phyloP scores from a whole-genome alignment of 78 protist genomes.

The Planoprotostelium fungivorum region DNA sequence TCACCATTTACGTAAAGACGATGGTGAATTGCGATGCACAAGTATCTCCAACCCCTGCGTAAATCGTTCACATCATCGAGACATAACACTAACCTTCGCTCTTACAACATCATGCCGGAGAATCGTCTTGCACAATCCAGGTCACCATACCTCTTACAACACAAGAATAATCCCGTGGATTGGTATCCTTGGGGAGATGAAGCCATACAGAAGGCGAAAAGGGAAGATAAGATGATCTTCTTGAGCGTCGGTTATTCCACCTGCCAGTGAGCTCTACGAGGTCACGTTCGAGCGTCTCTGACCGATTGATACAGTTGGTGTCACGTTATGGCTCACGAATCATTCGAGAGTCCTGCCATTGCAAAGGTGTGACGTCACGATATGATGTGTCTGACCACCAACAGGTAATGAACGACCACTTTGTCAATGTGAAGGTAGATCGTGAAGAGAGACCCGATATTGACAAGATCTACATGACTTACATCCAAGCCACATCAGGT shows the following conservation, averaged over 20 bases:
- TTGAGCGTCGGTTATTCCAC: slow-evolving; percentile 79
- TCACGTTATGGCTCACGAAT: slow-evolving; percentile 80
- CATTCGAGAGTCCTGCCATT: slow-evolving; percentile 53
- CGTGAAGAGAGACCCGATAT: slow-evolving; percentile 85
- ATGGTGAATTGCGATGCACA: no score
- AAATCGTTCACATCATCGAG: no score
- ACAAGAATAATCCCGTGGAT: slow-evolving; percentile 65
- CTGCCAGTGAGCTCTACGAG: slow-evolving; percentile 52
- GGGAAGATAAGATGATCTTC: slow-evolving; percentile 63
- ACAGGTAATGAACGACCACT: slow-evolving; percentile 72
- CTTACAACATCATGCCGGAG: no score
- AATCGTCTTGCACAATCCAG: no score
- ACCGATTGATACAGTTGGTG: slow-evolving; percentile 39
- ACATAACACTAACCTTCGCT: no score
- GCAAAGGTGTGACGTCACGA: no score
- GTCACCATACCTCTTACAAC: slow-evolving; percentile 61
- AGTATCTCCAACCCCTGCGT: no score
- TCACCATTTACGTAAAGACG: no score
- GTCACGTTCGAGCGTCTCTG: not conserved
- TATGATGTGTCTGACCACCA: no score
- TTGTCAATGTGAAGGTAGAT: slow-evolving; percentile 82
- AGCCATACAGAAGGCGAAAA: slow-evolving; percentile 38
- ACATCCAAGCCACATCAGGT: no score
- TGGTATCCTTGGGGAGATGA: slow-evolving; percentile 83
- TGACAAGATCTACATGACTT: slow-evolving; percentile 78